Evolutionary conservation across 768 basidiomycete genomes (phyloP).

Genomic region (Podaxis mareebaensis): DNA sequence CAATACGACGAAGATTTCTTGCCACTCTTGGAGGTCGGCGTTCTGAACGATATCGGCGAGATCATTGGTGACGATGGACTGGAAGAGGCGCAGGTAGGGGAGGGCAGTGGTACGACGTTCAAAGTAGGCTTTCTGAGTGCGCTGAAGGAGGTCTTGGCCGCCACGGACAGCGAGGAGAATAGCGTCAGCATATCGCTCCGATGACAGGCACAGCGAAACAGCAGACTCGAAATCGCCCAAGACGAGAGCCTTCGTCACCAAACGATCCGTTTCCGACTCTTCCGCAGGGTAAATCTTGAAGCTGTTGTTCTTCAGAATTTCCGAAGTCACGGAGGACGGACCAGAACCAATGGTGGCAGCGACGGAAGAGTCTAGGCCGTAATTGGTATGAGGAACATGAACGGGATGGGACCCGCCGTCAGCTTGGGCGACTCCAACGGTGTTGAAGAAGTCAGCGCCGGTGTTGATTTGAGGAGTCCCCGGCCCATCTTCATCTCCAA

Average conservation of each 20-base stretch:
- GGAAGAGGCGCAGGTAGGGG: constrained; percentile 92
- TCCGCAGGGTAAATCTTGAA: constrained; percentile 91
- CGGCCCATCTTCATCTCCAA: constrained; percentile 71
- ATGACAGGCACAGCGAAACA: constrained; percentile 86
- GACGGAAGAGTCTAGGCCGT: constrained; percentile 83
- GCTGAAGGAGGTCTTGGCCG: constrained; percentile 80
- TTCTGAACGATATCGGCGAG: constrained; percentile 94
- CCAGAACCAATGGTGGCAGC: constrained; percentile 95
- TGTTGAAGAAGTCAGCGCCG: constrained; percentile 88
- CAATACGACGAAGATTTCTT: constrained; percentile 93
- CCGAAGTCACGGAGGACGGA: constrained; percentile 78
- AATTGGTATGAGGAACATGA: constrained; percentile 76
- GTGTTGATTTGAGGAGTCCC: constrained; percentile 67
- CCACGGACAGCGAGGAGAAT: constrained; percentile 92
- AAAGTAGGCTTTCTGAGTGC: constrained; percentile 93
- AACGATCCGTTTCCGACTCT: constrained; percentile 82
- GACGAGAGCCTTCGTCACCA: constrained; percentile 92
- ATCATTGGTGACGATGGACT: constrained; percentile 91
- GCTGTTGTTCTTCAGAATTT: constrained; percentile 71
- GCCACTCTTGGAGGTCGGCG: constrained; percentile 93
- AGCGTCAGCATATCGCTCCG: constrained; percentile 91
- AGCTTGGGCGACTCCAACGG: constrained; percentile 57
- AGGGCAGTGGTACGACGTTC: constrained; percentile 71
- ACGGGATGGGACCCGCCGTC: constrained; percentile 43
- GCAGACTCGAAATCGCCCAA: constrained; percentile 95